Conservation (phyloP, 768 basidiomycete genomes). For the Chalciporus chontae region DNA sequence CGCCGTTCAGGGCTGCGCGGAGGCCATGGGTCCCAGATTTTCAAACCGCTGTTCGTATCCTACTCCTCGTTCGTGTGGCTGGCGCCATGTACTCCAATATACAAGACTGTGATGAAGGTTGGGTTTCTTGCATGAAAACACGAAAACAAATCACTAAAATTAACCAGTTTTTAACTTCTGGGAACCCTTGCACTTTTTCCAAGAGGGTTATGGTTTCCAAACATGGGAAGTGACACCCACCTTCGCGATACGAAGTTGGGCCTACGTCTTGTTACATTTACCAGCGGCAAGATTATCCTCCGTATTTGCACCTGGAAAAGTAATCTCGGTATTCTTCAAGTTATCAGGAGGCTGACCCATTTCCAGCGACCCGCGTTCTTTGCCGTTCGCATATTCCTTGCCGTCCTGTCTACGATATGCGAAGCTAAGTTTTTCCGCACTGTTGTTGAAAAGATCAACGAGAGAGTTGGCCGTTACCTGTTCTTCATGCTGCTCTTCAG, state of each 20-base stretch:
- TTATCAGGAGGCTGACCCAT: slow-evolving; percentile 8
- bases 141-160: not conserved
- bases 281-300: slow-evolving; percentile 59
- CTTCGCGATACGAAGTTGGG: slow-evolving; percentile 93
- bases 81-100: slow-evolving; percentile 96
- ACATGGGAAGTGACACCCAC: slow-evolving; percentile 95
- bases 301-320: slow-evolving; percentile 68
- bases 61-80: slow-evolving; percentile 75
- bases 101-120: slow-evolving; percentile 96
- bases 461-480: slow-evolving; percentile 89
- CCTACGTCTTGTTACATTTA: slow-evolving; percentile 84
- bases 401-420: slow-evolving; percentile 63
- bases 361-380: slow-evolving; percentile 84
- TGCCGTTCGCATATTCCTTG: slow-evolving; percentile 76
- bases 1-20: slow-evolving; percentile 50
- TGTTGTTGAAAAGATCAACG: slow-evolving; percentile 78
- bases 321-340: slow-evolving; percentile 29
- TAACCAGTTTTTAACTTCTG: slow-evolving; percentile 93
- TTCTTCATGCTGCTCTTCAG: slow-evolving; percentile 83
- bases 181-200: slow-evolving; percentile 94
- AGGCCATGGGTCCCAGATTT: slow-evolving; percentile 86
- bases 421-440: slow-evolving; percentile 83
- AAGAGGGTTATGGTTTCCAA: slow-evolving; percentile 86
- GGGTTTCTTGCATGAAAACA: not conserved
- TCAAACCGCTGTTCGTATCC: slow-evolving; percentile 76